Conservation (phyloP, 306 rosid species). For the Acacia melanoxylon region DNA sequence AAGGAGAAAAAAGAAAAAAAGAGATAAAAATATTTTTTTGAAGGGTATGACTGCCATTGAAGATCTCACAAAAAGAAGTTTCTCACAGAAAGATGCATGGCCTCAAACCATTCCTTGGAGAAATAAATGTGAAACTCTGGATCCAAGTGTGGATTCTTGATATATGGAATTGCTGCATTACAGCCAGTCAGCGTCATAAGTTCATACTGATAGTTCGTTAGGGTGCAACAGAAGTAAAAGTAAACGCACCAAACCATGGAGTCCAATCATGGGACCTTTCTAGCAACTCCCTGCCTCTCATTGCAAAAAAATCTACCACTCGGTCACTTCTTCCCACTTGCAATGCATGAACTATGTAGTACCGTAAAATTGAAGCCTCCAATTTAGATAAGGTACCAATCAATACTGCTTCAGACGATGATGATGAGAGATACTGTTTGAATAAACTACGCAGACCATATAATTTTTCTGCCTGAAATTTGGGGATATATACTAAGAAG, state of each 20-base stretch:
- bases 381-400: slow-evolving; percentile 53
- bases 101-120: slow-evolving; percentile 88
- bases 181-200: slow-evolving; percentile 28
- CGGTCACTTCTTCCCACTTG: slow-evolving; percentile 62
- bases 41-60: slow-evolving; percentile 97
- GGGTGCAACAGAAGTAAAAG: slow-evolving; percentile 9
- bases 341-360: slow-evolving; percentile 67
- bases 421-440: slow-evolving; percentile 77
- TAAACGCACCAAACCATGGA: slow-evolving; percentile 88
- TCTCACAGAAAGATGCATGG: slow-evolving; percentile 82
- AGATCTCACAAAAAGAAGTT: slow-evolving; percentile 88
- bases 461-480: slow-evolving; percentile 68
- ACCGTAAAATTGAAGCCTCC: slow-evolving; percentile 74
- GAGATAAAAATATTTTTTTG: background rate
- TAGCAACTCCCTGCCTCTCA: slow-evolving; percentile 68
- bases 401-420: slow-evolving; percentile 46
- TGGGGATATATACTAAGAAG: slow-evolving; percentile 72
- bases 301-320: slow-evolving; percentile 62
- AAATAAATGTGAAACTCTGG: slow-evolving; percentile 72
- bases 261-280: slow-evolving; percentile 70
- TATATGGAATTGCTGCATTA: slow-evolving; percentile 85
- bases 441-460: slow-evolving; percentile 66
- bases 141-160: slow-evolving; percentile 78
- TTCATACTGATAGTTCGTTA: slow-evolving; percentile 12
- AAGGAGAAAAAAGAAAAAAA: background rate